These are phyloP conservation scores for Cyclostephanos tholiformis DNA, from an alignment of 108 stramenopile genomes.

Conservation along the genomic window DNA sequence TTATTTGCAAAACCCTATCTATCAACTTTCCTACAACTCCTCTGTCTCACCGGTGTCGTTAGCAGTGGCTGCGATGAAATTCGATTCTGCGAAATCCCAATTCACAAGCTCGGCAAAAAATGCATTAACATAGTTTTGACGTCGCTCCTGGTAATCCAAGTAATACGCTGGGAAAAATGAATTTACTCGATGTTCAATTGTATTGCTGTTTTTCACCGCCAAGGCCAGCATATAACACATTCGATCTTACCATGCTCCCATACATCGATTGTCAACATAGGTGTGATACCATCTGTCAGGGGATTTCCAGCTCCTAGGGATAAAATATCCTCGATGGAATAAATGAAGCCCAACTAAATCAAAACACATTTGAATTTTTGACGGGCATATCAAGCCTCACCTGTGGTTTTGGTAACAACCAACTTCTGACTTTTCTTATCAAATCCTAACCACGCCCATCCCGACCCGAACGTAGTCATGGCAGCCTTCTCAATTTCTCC, in stretches of 20 bases:
- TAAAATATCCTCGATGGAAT: too few species aligned
- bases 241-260: slow-evolving; percentile 66
- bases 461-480: slow-evolving; percentile 63
- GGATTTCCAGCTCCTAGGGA: slow-evolving; percentile 21
- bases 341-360: too few species aligned
- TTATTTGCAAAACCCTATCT: too few species aligned
- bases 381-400: slow-evolving; percentile 20
- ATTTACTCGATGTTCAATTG: not conserved
- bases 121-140: slow-evolving; percentile 72
- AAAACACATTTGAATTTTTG: too few species aligned
- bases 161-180: slow-evolving; percentile 57
- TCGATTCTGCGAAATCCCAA: slow-evolving; percentile 58
- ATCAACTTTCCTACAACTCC: too few species aligned
- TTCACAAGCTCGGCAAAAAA: slow-evolving; percentile 74
- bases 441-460: slow-evolving; percentile 90
- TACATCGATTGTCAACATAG: slow-evolving; percentile 84
- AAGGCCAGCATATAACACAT: not conserved
- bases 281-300: slow-evolving; percentile 61
- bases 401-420: slow-evolving; percentile 44
- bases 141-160: slow-evolving; percentile 80
- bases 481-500: slow-evolving; percentile 35
- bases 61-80: slow-evolving; percentile 16
- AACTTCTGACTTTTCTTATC: slow-evolving; percentile 49
- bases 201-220: not conserved
- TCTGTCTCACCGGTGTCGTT: too few species aligned